Evolutionary conservation across 306 rosid genomes (phyloP), one percentile per base, ranked within the genome.

Genomic region (Hippophae gyantsensis): DNA sequence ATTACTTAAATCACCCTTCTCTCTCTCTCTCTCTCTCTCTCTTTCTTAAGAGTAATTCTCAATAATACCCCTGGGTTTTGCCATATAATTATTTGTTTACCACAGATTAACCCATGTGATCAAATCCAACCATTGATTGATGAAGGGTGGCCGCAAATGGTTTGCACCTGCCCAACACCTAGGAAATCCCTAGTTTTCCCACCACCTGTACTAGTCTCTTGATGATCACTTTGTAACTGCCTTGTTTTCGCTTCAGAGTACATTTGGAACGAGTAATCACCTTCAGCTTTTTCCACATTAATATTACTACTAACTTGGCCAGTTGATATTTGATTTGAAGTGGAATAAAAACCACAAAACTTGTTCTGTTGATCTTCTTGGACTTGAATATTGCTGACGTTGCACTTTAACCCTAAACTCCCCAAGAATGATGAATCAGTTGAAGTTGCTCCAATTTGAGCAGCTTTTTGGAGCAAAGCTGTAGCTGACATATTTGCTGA

Each of bases 181-280:
- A 89, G 84, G 69, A 89, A 89, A 70, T 89, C 97, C 75, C 97
- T 74, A 43, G 95, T 86, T 71, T 86, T 86, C 60, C 83, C 89
- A 50, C 67, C 73, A 44, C 10, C 74, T 48, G 10, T 32, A 32
- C 38, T 27, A 27, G 38, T 27, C 38, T 78, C 86, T 9, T 78
- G 92, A 57, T 78, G 92, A 57, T 43, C 68, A 8, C 14, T 50
- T 58, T 44, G 82, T 5, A 74, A 63, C 14, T 68, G 82, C 57
- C 89, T 54, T 46, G 92, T 86, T 80, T 89, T 89, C 9, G 80
- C 74, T 27, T 85, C 77, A 69, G 82, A 80, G 74, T 64, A 84
- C 76, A 78, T 74, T 54, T 75, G 81, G 46, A 70, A 32, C 53
- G 75, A 32, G 38, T 32, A 46, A 26, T 82, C 82, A 61, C 75